Conservation (phyloP, 2,329 filamentous ascomycete genomes). For the Neocatenulostroma microsporum region DNA sequence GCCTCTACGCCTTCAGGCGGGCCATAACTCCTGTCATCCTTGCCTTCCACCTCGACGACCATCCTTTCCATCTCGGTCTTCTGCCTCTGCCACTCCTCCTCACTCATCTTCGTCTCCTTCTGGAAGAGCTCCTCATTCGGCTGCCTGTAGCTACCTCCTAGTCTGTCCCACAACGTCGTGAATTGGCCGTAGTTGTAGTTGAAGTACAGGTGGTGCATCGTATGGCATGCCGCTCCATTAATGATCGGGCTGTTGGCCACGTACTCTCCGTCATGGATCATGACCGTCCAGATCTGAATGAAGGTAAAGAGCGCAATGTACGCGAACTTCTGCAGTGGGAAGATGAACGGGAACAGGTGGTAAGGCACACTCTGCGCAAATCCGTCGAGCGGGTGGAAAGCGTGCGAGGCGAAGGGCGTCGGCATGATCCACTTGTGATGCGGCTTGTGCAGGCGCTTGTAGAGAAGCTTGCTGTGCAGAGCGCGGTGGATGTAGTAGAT, state of each 20-base stretch:
- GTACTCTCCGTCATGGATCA: constrained; percentile 95
- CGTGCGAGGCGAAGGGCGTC: constrained; percentile 82
- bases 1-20: constrained; percentile 9
- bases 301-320: constrained; percentile 82
- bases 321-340: constrained; percentile 84
- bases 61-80: constrained; percentile 66
- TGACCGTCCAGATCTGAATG: constrained; percentile 94
- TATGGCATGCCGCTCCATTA: constrained; percentile 92
- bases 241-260: constrained; percentile 82
- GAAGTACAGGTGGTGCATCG: constrained; percentile 80
- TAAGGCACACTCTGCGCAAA: constrained; percentile 85
- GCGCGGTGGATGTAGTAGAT: constrained; percentile 90
- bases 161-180: constrained; percentile 82
- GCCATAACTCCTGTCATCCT: constrained; percentile 40
- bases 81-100: constrained; percentile 72
- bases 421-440: constrained; percentile 99
- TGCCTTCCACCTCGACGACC: constrained; percentile 63
- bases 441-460: constrained; percentile 89
- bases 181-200: constrained; percentile 94
- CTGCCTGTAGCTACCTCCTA: constrained; percentile 78
- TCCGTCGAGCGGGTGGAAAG: constrained; percentile 91
- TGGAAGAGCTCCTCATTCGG: constrained; percentile 80
- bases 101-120: constrained; percentile 76
- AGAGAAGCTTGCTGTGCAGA: constrained; percentile 70
- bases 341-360: constrained; percentile 86